A percentile compares a stretch with the other conserved stretches of the same genome.
Evolutionary conservation across 2,329 filamentous ascomycete species (phyloP).

Genomic region (Cladophialophora chaetospira): DNA sequence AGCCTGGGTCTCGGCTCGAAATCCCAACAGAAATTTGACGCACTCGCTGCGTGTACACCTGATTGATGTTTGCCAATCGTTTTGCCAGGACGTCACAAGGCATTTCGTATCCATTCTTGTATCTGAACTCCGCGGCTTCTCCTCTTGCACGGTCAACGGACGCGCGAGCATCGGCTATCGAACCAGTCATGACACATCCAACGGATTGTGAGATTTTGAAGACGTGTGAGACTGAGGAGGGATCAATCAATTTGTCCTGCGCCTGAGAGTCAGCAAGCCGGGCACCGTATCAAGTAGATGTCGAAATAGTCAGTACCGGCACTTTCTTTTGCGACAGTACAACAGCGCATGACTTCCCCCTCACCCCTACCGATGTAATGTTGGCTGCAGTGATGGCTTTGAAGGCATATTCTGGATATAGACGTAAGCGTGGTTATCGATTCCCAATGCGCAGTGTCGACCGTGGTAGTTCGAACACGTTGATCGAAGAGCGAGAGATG

Average conservation of each 20-base stretch:
- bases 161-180: constrained; percentile 93
- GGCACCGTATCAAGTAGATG: constrained; percentile 29
- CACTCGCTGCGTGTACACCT: constrained; percentile 97
- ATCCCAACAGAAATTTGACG: constrained; percentile 36
- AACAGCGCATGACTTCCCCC: constrained; percentile 95
- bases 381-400: constrained; percentile 99
- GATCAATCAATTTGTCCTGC: constrained; percentile 98
- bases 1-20: constrained; percentile 3
- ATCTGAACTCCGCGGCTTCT: constrained; percentile 95
- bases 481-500: neutral
- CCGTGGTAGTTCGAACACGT: too few relatives aligned
- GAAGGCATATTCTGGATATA: constrained; percentile 90
- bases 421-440: constrained; percentile 31
- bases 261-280: constrained; percentile 23
- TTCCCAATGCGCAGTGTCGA: too few relatives aligned
- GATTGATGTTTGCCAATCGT: constrained; percentile 96
- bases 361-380: constrained; percentile 94
- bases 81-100: constrained; percentile 95
- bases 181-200: constrained; percentile 97
- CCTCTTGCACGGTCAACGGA: constrained; percentile 90
- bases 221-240: constrained; percentile 93
- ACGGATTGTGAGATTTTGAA: constrained; percentile 96
- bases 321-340: constrained; percentile 99
- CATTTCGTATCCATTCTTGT: constrained; percentile 99
- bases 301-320: constrained; percentile 65